Base-by-base conservation (phyloP, 257 asterid genomes). In the Solanum ahanhuiri region DNA sequence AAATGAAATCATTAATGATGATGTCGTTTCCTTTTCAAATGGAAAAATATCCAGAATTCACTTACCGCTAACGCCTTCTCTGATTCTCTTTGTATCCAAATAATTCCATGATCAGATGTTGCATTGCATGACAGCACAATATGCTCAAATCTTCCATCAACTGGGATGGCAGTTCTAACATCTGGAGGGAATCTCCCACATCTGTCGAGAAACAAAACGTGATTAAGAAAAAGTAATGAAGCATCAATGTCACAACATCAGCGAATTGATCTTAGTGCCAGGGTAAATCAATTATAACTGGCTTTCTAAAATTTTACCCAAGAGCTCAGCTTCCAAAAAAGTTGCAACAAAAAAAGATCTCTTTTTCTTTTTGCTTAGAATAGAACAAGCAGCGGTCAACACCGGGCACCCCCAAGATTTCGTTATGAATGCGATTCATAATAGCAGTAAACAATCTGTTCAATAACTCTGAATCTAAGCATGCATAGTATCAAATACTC, bases 121-220 rank as follows among this genome's bases (percentile, higher is more conserved):
- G 98, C 98, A 57, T 96, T 93, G 93, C 98, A 91, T 35, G 99
- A 95, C 88, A 96, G 87, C 48, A 96, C 99, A 45, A 96, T 95
- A 87, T 96, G 99, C 87, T 96, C 98, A 33, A 96, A 96, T 89
- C 99, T 94, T 87, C 98, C 99, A 72, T 96, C 99, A 89, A 96
- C 98, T 1, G 98, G 99, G 75, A 96, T 96, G 70, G 98, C 98
- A 64, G 99, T 96, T 91, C 98, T 92, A 63, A 95, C 98, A 86
- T 93, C 97, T 25, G 99, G 99, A 85, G 99, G 98, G 83, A 72
- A 95, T 91, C 98, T 95, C 86, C 98, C 99, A 88, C 99, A 96
- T 89, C 99, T 95, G 92, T 48, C 30, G 1, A 81, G 43, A 35
- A 79, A 20, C 31, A 28, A 41, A 48, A 81, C 2, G 20, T 48